Evolutionary conservation across 805 yeast genomes (phyloP).

Genomic region (Metschnikowia kofuensis): DNA sequence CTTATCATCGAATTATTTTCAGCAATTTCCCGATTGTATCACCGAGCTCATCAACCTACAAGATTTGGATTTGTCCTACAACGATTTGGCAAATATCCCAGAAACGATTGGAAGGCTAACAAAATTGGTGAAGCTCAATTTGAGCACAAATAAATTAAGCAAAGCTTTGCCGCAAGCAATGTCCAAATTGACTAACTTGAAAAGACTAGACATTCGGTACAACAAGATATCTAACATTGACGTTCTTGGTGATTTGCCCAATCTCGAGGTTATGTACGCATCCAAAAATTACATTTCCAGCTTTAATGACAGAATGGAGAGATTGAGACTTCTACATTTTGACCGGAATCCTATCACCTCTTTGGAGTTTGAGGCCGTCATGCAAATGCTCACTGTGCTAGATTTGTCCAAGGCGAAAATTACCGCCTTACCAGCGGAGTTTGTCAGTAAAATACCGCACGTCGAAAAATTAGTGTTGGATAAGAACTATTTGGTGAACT

Average conservation of each 20-base stretch:
- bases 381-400: slow-evolving; percentile 63
- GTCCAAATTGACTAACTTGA: slow-evolving; percentile 50
- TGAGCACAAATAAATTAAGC: slow-evolving; percentile 68
- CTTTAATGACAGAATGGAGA: slow-evolving; percentile 60
- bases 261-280: slow-evolving; percentile 67
- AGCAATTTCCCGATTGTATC: slow-evolving; percentile 61
- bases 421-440: slow-evolving; percentile 64
- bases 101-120: slow-evolving; percentile 54
- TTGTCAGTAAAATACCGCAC: slow-evolving; percentile 58
- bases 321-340: slow-evolving; percentile 64
- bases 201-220: slow-evolving; percentile 74
- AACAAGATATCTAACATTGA: slow-evolving; percentile 58
- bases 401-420: slow-evolving; percentile 82
- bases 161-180: slow-evolving; percentile 53
- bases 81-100: slow-evolving; percentile 63
- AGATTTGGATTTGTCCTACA: slow-evolving; percentile 79
- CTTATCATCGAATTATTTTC: slow-evolving; percentile 73
- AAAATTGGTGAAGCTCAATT: slow-evolving; percentile 63
- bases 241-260: slow-evolving; percentile 53
- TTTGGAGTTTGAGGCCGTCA: slow-evolving; percentile 50
- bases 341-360: slow-evolving; percentile 84
- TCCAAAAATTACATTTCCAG: slow-evolving; percentile 74
- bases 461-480: slow-evolving; percentile 74
- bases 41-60: slow-evolving; percentile 55
- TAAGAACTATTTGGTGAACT: slow-evolving; percentile 72